Conservation (phyloP, 2,329 filamentous ascomycete species). For the Trichoderma pleuroti region DNA sequence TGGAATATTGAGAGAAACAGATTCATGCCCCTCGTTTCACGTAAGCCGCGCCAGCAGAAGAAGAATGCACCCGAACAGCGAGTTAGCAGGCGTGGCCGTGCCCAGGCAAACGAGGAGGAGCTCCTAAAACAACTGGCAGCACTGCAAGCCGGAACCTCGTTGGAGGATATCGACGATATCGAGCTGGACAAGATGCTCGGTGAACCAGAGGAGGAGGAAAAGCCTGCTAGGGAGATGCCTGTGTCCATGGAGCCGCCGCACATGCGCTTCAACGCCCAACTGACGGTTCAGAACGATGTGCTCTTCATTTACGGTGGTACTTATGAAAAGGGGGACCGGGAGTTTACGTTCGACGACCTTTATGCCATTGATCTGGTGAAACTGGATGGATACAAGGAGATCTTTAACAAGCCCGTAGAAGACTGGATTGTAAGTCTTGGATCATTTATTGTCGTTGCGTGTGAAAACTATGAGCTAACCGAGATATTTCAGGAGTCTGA, state of each 20-base stretch:
- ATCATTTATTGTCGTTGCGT: not conserved
- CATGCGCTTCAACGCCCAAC: constrained; percentile 82
- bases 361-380: constrained; percentile 93
- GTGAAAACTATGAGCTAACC: not conserved
- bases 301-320: constrained; percentile 95
- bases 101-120: constrained; percentile 88
- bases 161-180: constrained; percentile 51
- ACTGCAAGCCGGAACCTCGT: constrained; percentile 69
- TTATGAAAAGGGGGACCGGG: constrained; percentile 88
- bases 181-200: constrained; percentile 50
- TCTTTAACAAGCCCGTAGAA: constrained; percentile 77
- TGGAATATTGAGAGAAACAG: constrained; percentile 96
- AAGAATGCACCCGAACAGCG: constrained; percentile 52
- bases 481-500: constrained; percentile 49
- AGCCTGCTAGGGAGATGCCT: constrained; percentile 58
- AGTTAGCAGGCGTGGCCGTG: constrained; percentile 63
- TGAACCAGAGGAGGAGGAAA: constrained; percentile 53
- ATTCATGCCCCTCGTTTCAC: constrained; percentile 79
- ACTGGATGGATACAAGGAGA: constrained; percentile 86
- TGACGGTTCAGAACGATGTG: constrained; percentile 87
- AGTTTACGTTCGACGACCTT: constrained; percentile 94
- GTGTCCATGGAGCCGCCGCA: constrained; percentile 83
- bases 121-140: constrained; percentile 81
- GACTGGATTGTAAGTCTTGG: constrained; percentile 68
- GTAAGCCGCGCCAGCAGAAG: constrained; percentile 68